Percentiles rank a stretch among this genome's conserved stretches.
phyloP scores from a whole-genome alignment of 1,284 basidiomycete genomes.

The Cryptococcus jaspeensis region DNA sequence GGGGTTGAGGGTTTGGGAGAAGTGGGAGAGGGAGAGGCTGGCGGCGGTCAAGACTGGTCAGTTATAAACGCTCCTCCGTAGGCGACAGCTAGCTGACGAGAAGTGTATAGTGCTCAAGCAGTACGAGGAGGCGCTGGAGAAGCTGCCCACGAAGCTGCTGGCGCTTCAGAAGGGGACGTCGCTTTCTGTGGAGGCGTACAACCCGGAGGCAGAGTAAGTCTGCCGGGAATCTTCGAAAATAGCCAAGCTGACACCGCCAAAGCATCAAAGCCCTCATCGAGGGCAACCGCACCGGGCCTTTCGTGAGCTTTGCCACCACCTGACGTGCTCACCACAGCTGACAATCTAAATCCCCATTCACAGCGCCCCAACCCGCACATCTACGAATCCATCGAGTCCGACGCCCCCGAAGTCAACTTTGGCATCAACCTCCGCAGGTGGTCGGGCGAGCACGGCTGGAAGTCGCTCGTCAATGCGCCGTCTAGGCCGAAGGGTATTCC shows the following conservation, averaged over 20 bases:
- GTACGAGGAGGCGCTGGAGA: conserved; percentile 73
- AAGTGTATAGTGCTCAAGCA: conserved; percentile 65
- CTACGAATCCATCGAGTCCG: conserved; percentile 76
- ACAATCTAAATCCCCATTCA: not conserved
- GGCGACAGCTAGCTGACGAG: not conserved
- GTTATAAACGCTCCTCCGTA: conserved; percentile 15
- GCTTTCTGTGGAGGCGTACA: conserved; percentile 73
- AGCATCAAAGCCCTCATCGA: conserved; percentile 64
- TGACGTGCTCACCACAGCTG: not conserved
- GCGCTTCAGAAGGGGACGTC: conserved; percentile 66
- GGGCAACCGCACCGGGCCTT: conserved; percentile 83
- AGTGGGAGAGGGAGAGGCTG: conserved; percentile 79
- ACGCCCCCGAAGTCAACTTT: conserved; percentile 78
- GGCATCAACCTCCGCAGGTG: conserved; percentile 83
- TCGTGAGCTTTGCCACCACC: conserved; percentile 51
- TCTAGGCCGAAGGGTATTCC: conserved; percentile 64
- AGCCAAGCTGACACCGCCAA: not conserved
- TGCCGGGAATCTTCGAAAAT: not conserved
- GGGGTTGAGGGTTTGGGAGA: conserved; percentile 71
- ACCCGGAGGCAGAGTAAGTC: conserved; percentile 76
- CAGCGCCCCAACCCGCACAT: conserved; percentile 69
- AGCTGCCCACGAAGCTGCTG: conserved; percentile 65
- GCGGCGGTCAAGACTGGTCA: conserved; percentile 75
- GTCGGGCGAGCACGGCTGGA: conserved; percentile 65
- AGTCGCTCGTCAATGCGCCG: conserved; percentile 36